These are phyloP conservation scores for Starmerella asiatica DNA, from an alignment of 805 yeast genomes.

Conservation along the genomic window DNA sequence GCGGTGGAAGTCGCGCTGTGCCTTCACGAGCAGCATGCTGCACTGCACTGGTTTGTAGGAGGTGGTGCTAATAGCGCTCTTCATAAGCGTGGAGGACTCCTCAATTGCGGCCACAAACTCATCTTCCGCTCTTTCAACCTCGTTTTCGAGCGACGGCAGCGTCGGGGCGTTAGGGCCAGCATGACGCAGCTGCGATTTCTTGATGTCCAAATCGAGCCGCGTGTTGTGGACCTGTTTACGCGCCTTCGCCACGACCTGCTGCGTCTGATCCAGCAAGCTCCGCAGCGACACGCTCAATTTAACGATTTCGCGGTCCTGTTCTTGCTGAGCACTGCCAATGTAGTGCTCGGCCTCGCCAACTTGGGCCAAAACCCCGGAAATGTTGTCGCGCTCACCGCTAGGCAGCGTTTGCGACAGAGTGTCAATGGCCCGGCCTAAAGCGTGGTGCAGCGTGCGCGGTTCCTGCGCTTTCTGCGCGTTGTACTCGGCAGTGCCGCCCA, in stretches of 20 bases:
- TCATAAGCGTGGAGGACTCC: conserved; percentile 73
- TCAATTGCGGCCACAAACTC: conserved; percentile 79
- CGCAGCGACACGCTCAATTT: conserved; percentile 57
- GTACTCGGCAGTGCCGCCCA: conserved; percentile 18
- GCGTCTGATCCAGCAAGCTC: conserved; percentile 46
- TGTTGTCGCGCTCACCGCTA: conserved; percentile 35
- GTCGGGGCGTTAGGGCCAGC: conserved; percentile 42
- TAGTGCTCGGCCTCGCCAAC: conserved; percentile 58
- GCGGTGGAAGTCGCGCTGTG: conserved; percentile 71
- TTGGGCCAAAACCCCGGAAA: conserved; percentile 50
- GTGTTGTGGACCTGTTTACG: conserved; percentile 66
- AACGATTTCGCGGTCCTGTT: conserved; percentile 63
- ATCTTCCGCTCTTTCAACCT: conserved; percentile 75
- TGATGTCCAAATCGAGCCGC: conserved; percentile 65
- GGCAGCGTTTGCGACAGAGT: conserved; percentile 26
- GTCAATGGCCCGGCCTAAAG: conserved; percentile 54
- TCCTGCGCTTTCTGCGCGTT: conserved; percentile 40
- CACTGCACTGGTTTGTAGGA: conserved; percentile 44
- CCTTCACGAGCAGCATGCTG: conserved; percentile 54
- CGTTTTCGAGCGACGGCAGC: conserved; percentile 59
- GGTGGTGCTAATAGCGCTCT: conserved; percentile 59
- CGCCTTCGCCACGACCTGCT: conserved; percentile 50
- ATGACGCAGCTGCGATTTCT: conserved; percentile 38
- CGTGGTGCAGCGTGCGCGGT: conserved; percentile 75
- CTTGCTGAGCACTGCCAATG: conserved; percentile 68